Base-by-base conservation (phyloP, 2,329 filamentous ascomycete species). In the Pyrenophora teres region DNA sequence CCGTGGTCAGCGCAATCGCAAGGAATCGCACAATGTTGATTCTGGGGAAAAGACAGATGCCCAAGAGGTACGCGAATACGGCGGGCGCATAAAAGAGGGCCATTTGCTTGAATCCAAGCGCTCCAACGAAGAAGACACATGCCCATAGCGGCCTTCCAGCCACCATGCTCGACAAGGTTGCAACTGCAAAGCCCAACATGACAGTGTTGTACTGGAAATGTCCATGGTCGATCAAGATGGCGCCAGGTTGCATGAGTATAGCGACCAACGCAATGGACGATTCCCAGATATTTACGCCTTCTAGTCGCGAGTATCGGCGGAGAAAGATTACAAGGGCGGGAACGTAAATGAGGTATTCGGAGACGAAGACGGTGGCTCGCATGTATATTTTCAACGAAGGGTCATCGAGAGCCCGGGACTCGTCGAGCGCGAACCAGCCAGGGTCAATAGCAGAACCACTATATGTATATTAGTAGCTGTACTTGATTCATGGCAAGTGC, bases 21-120 rank as follows among this genome's bases (percentile, higher is more conserved):
- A 94, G 60, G 19, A 97, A 83, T 3, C 91, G 85, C 0, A 81
- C 71, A 2, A 87, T 64, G 49, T 88, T 87, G 64, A 92, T 75
- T 9, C 80, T 80, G 0, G 92, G 92, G 57, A 87, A 87, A n/a
- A 95, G 64, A 69, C 92, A 97, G 67, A 87, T 86, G 7, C 93
- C 94, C 0, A 97, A 79, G 2, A 99, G 85, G 68, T 92, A 99
- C 27, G 91, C 88, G 72, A 97, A 97, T 50, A 97, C 87, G 16
- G 88, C 87, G 12, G 95, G 92, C 3, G 95, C 92, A 74, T 97
- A 99, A 77, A 97, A 99, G 13, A 99, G 81, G 1, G 93, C 93
- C 95, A 99, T 99, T 74, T 99, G 94, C 79, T 99, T 99, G 81
- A 97, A 99, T 5, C 91, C 91, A n/a, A 99, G 80, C 3, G 93